These are phyloP conservation scores for Aspergillus luchuensis DNA, from an alignment of 2,329 filamentous ascomycete species.

Conservation along the genomic window DNA sequence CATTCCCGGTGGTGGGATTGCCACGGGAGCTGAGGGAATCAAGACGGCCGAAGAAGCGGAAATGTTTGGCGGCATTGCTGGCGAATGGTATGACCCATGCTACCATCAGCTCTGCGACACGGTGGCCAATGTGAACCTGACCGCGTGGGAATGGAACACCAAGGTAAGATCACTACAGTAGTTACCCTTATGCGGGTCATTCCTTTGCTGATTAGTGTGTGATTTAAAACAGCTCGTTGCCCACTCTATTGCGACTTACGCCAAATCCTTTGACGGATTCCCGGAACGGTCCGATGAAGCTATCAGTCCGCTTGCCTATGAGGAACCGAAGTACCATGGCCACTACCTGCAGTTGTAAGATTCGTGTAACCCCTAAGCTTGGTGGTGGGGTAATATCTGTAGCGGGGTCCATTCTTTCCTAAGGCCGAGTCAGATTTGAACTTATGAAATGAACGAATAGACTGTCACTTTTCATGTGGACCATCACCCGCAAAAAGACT, in stretches of 20 bases:
- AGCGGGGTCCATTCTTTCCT: too few species aligned
- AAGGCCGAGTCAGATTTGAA: too few species aligned
- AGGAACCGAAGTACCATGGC: slow-evolving; percentile 22
- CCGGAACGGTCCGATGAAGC: slow-evolving; percentile 51
- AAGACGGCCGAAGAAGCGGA: slow-evolving; percentile 68
- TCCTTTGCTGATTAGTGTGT: background rate
- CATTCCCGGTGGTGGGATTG: slow-evolving; percentile 73
- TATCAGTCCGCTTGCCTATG: slow-evolving; percentile 4
- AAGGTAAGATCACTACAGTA: slow-evolving; percentile 37
- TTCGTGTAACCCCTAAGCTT: background rate
- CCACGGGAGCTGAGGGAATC: slow-evolving; percentile 73
- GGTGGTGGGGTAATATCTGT: too few species aligned
- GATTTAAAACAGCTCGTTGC: slow-evolving; percentile 55
- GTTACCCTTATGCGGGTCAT: background rate
- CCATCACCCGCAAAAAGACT: too few species aligned
- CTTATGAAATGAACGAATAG: too few species aligned
- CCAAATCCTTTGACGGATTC: slow-evolving; percentile 65
- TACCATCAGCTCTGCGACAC: slow-evolving; percentile 59
- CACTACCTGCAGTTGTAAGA: slow-evolving; percentile 18
- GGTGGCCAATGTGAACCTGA: slow-evolving; percentile 55
- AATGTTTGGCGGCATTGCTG: slow-evolving; percentile 70
- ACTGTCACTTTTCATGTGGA: too few species aligned
- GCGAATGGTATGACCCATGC: slow-evolving; percentile 56
- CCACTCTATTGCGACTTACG: slow-evolving; percentile 71
- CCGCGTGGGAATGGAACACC: slow-evolving; percentile 58